phyloP scores from a whole-genome alignment of 441 rosid species.

The Flueggea neowawraea region DNA sequence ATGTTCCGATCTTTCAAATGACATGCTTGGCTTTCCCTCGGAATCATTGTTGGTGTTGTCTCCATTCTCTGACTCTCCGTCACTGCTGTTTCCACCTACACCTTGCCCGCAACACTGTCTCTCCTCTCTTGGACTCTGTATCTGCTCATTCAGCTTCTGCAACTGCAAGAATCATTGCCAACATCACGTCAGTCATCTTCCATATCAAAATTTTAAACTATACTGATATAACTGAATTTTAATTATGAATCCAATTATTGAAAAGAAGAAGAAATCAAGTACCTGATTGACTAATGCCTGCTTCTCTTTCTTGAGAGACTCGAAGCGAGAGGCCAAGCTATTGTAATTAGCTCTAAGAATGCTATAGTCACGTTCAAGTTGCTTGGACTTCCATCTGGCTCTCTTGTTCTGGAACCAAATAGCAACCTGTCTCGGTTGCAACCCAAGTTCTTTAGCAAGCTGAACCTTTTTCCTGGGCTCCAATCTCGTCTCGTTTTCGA shows the following conservation, averaged over 20 bases:
- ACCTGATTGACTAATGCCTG: constrained; percentile 61
- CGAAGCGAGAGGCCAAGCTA: constrained; percentile 52
- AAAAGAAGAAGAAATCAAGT: constrained; percentile 5
- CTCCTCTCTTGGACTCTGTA: constrained; percentile 31
- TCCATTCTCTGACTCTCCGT: constrained; percentile 47
- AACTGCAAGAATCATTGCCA: constrained; percentile 32
- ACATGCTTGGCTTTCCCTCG: constrained; percentile 28
- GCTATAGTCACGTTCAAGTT: constrained; percentile 59
- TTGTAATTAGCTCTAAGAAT: constrained; percentile 47
- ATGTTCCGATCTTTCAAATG: constrained; percentile 26
- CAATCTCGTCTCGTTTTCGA: constrained; percentile 68
- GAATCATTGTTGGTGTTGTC: constrained; percentile 26
- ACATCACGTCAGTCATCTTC: background rate
- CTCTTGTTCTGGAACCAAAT: constrained; percentile 95
- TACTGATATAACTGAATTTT: background rate
- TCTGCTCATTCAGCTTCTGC: constrained; percentile 44
- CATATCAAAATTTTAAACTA: background rate
- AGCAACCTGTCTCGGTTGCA: constrained; percentile 91
- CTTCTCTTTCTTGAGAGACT: constrained; percentile 66
- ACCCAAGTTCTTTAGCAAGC: constrained; percentile 65
- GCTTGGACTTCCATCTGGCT: constrained; percentile 90
- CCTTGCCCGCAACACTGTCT: constrained; percentile 26
- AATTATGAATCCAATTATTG: background rate
- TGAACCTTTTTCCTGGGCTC: constrained; percentile 79
- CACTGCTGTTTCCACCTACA: constrained; percentile 29